Conservation (phyloP, 2,329 filamentous ascomycete genomes). For the Alternaria novae-zelandiae region DNA sequence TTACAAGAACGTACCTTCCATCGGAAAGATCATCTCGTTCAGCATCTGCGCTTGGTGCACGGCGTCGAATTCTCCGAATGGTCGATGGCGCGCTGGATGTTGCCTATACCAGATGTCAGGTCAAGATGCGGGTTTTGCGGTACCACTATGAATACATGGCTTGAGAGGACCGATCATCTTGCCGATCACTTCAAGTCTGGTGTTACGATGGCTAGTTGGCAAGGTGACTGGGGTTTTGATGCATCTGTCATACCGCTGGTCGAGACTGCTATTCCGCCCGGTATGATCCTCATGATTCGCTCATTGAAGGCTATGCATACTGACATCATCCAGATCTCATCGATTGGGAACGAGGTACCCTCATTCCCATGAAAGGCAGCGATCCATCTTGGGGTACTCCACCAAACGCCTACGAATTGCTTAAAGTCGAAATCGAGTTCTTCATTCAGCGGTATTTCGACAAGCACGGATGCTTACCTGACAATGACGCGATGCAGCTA, state of each 20-base stretch:
- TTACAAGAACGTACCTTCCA: slow-evolving; percentile 35
- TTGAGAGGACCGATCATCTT: slow-evolving; percentile 31
- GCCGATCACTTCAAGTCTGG: slow-evolving; percentile 36
- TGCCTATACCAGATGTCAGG: slow-evolving; percentile 28
- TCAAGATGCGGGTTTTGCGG: slow-evolving; percentile 36
- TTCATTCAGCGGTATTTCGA: slow-evolving; percentile 32
- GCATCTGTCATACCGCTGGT: slow-evolving; percentile 16
- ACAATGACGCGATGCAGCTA: slow-evolving; percentile 29
- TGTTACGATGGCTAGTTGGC: slow-evolving; percentile 32
- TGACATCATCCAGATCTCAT: slow-evolving; percentile 22
- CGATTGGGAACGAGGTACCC: slow-evolving; percentile 26
- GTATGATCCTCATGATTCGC: slow-evolving; percentile 9
- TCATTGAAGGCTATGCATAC: background rate
- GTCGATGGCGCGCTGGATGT: slow-evolving; percentile 39
- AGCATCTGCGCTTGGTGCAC: slow-evolving; percentile 37
- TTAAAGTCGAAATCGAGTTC: slow-evolving; percentile 33
- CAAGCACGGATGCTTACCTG: slow-evolving; percentile 23
- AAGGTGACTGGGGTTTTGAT: slow-evolving; percentile 36
- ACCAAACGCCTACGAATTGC: slow-evolving; percentile 32
- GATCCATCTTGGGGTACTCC: slow-evolving; percentile 29
- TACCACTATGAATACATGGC: slow-evolving; percentile 26
- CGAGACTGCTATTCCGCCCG: slow-evolving; percentile 30
- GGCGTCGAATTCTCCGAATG: slow-evolving; percentile 38
- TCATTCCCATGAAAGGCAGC: slow-evolving; percentile 30
- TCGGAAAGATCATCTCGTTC: slow-evolving; percentile 37